Base-by-base conservation (phyloP, 208 protist genomes). In the Phytomonas serpens region DNA sequence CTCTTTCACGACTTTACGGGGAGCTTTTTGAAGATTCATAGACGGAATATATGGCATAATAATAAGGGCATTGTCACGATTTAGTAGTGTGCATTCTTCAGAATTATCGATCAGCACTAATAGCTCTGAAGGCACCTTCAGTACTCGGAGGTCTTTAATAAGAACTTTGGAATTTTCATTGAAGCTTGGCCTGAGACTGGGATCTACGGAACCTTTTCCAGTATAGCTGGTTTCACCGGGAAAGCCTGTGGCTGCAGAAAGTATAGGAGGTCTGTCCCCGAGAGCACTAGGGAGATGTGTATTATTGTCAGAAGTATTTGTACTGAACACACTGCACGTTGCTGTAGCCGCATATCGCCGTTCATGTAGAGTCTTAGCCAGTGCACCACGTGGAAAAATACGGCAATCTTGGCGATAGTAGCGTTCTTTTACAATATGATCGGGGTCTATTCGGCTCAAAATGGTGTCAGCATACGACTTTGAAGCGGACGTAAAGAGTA, bases 401-500 rank as follows among this genome's bases (percentile, higher is more conserved):
- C 80, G 81, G 65, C 90, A 95, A 76, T 95, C 82, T 51, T 92
- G 86, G 1, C 90, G 78, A 75, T 93, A 95, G 76, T 83, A 95
- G 27, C 88, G 84, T 51, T 83, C 76, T 68, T 76, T 69, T 42
- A 96, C 78, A 52, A 82, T 67, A 61, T 87, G 63, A n/a, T 92
- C 75, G 3, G 87, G 88, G 74, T 96, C 91, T 67, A 96, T 80
- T 63, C 86, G 86, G 71, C 81, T 79, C 42, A 96, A 74, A 71
- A 96, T 96, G 23, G 91, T 90, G 76, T 96, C 87, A 23, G 91
- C 91, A 73, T 96, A 96, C 30, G 91, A 87, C 71, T 88, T 84
- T 63, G 91, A 90, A 4, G 91, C 84, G 1, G 88, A 90, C n/a
- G 91, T 96, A 79, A 96, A 96, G 67, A 96, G 81, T 13, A 89